A percentile compares a stretch with the other conserved stretches of the same genome.
These are phyloP conservation scores for Talaromyces borbonicus DNA, from an alignment of 495 filamentous ascomycete species.

Conservation along the genomic window DNA sequence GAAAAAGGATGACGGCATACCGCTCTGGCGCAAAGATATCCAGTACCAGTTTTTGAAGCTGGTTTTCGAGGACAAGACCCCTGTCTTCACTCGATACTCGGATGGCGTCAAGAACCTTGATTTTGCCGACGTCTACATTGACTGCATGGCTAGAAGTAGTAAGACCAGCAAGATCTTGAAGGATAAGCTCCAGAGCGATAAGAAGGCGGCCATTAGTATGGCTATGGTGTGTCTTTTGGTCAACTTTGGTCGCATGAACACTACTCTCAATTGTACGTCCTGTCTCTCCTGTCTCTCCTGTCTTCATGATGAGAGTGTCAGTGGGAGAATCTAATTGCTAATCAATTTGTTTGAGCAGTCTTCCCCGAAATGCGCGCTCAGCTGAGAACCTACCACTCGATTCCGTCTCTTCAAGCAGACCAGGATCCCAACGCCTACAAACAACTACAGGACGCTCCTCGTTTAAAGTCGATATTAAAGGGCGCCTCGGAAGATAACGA, in stretches of 20 bases:
- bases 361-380: slow-evolving; percentile 99
- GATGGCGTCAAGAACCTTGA: slow-evolving; percentile 62
- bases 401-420: slow-evolving; percentile 87
- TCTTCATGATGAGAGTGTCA: too few relatives aligned
- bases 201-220: slow-evolving; percentile 89
- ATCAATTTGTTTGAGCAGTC: slow-evolving; percentile 50
- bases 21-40: slow-evolving; percentile 94
- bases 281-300: too few relatives aligned
- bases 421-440: slow-evolving; percentile 96
- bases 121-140: slow-evolving; percentile 94
- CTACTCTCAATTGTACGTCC: slow-evolving; percentile 83
- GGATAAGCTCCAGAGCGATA: slow-evolving; percentile 90
- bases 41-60: slow-evolving; percentile 89
- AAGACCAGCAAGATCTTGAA: slow-evolving; percentile 98
- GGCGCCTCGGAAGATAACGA: slow-evolving; percentile 89
- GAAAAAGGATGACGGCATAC: slow-evolving; percentile 96
- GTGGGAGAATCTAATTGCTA: slow-evolving; percentile 17
- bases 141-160: slow-evolving; percentile 96
- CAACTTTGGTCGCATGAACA: slow-evolving; percentile 98
- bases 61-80: slow-evolving; percentile 77
- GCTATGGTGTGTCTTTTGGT: slow-evolving; percentile 98
- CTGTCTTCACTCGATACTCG: slow-evolving; percentile 79
- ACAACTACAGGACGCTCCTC: slow-evolving; percentile 91
- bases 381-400: slow-evolving; percentile 94
- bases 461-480: slow-evolving; percentile 94